Evolutionary conservation across 2,329 filamentous ascomycete species (phyloP).

Genomic region (Fusarium irregulare): DNA sequence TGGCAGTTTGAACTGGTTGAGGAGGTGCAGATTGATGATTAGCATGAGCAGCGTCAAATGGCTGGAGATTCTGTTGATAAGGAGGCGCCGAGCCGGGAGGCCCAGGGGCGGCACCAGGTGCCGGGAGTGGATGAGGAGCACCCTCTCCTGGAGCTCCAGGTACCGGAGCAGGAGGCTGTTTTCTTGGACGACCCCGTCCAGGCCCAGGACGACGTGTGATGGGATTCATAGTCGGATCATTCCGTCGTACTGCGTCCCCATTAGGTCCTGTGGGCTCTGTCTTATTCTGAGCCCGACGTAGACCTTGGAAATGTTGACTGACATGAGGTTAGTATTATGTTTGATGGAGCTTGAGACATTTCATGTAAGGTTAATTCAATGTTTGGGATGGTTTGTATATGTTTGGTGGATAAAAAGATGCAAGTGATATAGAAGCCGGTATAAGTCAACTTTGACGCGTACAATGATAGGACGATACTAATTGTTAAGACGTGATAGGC

Average conservation of each 20-base stretch:
- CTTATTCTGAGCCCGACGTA: constrained; percentile 67
- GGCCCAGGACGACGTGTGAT: constrained; percentile 71
- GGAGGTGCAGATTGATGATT: background rate
- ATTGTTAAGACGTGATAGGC: constrained; percentile 10
- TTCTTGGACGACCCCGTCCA: constrained; percentile 65
- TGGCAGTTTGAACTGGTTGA: constrained; percentile 5
- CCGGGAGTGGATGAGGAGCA: constrained; percentile 17
- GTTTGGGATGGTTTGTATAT: background rate
- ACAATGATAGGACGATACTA: constrained; percentile 4
- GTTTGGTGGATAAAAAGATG: background rate
- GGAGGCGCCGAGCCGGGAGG: constrained; percentile 12
- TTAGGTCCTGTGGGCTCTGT: constrained; percentile 54
- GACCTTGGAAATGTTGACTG: constrained; percentile 71
- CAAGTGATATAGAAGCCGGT: constrained; percentile 8
- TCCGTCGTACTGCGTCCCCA: constrained; percentile 52
- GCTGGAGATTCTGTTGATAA: constrained; percentile 12
- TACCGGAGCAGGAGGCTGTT: constrained; percentile 50
- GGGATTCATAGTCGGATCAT: constrained; percentile 66
- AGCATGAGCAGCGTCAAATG: constrained; percentile 2
- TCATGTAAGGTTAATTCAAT: background rate
- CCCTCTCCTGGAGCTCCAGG: constrained; percentile 22
- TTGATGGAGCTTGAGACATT: background rate
- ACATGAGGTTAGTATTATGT: constrained; percentile 25
- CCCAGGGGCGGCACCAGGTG: constrained; percentile 4
- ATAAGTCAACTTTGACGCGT: constrained; percentile 25